These are phyloP conservation scores for Hymenoscyphus occultus DNA, from an alignment of 2,329 filamentous ascomycete genomes.

Conservation along the genomic window DNA sequence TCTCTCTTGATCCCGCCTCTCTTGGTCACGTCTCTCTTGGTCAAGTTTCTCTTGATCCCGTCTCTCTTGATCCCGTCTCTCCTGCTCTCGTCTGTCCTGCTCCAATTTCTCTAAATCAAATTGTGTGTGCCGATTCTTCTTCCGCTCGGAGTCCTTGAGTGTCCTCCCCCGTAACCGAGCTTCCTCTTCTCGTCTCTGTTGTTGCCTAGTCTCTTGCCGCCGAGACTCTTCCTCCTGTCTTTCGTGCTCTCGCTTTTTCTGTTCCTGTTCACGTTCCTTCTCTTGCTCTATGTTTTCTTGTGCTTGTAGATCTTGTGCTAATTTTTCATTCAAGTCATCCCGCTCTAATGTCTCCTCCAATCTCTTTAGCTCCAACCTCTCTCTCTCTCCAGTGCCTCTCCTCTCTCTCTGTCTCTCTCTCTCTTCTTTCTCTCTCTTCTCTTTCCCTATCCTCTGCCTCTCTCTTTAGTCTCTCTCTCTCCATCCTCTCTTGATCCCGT, in stretches of 20 bases:
- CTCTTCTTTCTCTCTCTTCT: too few species aligned
- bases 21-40: too few species aligned
- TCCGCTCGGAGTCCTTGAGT: slow-evolving; percentile 5
- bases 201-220: slow-evolving; percentile 4
- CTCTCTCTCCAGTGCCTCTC: slow-evolving; percentile 3
- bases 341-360: slow-evolving; percentile 3
- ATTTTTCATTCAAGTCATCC: neutral
- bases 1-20: too few species aligned
- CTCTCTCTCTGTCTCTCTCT: too few species aligned
- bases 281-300: slow-evolving; percentile 16
- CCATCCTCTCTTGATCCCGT: too few species aligned
- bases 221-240: slow-evolving; percentile 7
- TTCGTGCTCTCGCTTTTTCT: slow-evolving; percentile 7
- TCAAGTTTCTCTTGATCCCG: too few species aligned
- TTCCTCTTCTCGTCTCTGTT: slow-evolving; percentile 8
- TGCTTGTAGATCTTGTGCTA: neutral
- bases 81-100: too few species aligned
- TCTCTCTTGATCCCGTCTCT: too few species aligned
- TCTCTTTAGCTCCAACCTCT: slow-evolving; percentile 7
- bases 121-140: slow-evolving; percentile 4
- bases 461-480: too few species aligned
- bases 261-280: slow-evolving; percentile 1
- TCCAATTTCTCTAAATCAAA: neutral
- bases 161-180: neutral
- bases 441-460: too few species aligned